Conservation (phyloP, 148 eudicot species). For the Rhododendron williamsianum region DNA sequence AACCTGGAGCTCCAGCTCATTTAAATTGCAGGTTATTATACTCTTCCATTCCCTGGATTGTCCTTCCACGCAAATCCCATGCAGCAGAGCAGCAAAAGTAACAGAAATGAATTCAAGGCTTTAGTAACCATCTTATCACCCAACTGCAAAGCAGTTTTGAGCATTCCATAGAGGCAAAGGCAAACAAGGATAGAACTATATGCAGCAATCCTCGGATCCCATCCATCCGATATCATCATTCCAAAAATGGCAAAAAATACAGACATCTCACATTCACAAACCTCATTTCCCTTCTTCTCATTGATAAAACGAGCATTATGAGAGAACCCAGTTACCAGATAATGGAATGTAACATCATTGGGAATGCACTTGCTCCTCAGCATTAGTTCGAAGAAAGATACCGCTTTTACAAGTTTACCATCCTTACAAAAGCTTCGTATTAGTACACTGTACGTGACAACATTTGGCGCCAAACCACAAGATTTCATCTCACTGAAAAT, state of each 20-base stretch:
- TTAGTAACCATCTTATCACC: conserved; percentile 41
- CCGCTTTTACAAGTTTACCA: conserved; percentile 57
- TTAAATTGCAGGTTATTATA: conserved; percentile 41
- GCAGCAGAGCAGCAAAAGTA: conserved; percentile 58
- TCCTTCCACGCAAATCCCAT: conserved; percentile 72
- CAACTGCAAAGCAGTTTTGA: conserved; percentile 50
- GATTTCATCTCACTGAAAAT: conserved; percentile 53
- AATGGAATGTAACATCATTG: conserved; percentile 20
- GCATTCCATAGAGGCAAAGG: conserved; percentile 71
- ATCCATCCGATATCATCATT: conserved; percentile 54
- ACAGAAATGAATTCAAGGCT: conserved; percentile 48
- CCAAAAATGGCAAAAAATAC: conserved; percentile 39
- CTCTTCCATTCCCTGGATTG: conserved; percentile 64
- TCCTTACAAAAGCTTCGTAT: conserved; percentile 71
- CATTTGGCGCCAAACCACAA: conserved; percentile 61
- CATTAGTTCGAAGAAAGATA: conserved; percentile 61
- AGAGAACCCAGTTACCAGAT: conserved; percentile 70
- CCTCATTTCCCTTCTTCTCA: conserved; percentile 18
- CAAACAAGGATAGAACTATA: conserved; percentile 63
- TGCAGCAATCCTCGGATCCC: conserved; percentile 47
- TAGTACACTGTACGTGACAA: conserved; percentile 64
- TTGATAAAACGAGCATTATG: conserved; percentile 19
- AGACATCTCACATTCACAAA: conserved; percentile 20
- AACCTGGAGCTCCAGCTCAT: conserved; percentile 42
- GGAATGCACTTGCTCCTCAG: conserved; percentile 57